phyloP scores from a whole-genome alignment of 768 basidiomycete species.

The Hygrocybe coccinea region DNA sequence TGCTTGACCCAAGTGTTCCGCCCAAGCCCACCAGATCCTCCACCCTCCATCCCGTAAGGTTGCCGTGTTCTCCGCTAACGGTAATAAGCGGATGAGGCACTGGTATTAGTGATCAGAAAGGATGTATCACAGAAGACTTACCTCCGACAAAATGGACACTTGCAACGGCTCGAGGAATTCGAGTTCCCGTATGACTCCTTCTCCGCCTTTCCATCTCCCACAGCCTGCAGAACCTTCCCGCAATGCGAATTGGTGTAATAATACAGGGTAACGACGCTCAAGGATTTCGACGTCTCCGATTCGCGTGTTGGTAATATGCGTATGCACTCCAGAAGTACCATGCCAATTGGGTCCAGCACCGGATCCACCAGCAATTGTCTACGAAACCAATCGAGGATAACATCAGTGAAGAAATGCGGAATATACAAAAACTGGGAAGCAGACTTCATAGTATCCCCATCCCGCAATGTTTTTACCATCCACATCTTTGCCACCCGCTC shows the following conservation, averaged over 20 bases:
- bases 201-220: slow-evolving; percentile 74
- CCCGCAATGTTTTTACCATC: slow-evolving; percentile 71
- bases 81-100: neutral
- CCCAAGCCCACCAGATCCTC: slow-evolving; percentile 63
- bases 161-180: slow-evolving; percentile 79
- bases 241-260: slow-evolving; percentile 78
- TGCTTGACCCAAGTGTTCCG: slow-evolving; percentile 86
- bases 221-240: slow-evolving; percentile 63
- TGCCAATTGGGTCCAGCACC: slow-evolving; percentile 89
- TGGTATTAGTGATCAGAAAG: neutral
- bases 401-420: slow-evolving; percentile 7
- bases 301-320: slow-evolving; percentile 88
- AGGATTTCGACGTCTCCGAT: slow-evolving; percentile 93
- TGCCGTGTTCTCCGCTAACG: slow-evolving; percentile 72
- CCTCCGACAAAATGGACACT: slow-evolving; percentile 86
- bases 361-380: slow-evolving; percentile 93
- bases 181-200: slow-evolving; percentile 79
- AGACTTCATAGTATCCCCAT: slow-evolving; percentile 87
- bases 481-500: slow-evolving; percentile 79
- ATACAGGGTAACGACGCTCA: slow-evolving; percentile 89
- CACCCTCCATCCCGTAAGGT: slow-evolving; percentile 85
- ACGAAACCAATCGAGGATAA: slow-evolving; percentile 4
- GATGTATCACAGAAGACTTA: slow-evolving; percentile 23
- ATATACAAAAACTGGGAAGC: slow-evolving; percentile 6
- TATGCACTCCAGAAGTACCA: slow-evolving; percentile 90